Evolutionary conservation across 768 basidiomycete genomes (phyloP), one percentile per base, ranked within the genome.

Genomic region (Russula earlei): DNA sequence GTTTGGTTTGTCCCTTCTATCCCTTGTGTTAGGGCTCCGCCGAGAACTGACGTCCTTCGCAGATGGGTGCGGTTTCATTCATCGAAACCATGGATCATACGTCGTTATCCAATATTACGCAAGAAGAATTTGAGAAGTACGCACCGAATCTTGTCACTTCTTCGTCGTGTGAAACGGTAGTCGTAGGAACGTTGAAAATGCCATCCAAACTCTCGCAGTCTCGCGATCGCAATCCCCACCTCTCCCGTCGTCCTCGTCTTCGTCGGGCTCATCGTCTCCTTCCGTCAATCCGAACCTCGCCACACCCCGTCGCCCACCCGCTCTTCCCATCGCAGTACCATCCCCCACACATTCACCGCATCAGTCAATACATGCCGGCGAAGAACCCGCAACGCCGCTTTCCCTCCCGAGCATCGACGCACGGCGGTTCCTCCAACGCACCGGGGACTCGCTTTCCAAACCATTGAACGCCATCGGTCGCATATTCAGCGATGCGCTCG

Each of bases 61-160:
- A 97, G 92, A 94, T 87, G 81, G 96, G 92, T 4, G 92, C 96
- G 2, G 90, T 98, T 34, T 89, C 91, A 1, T 99, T 97, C 68
- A 93, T 99, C 59, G 96, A 99, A 71, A 90, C 92, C 0, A 93
- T 99, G 91, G 96, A 98, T 67, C 89, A 94, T 56, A 86, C 91
- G 0, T 88, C 89, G 8, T 72, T 99, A 41, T 95, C 92, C n/a
- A 85, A 89, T 63, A 97, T 98, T 59, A 82, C 88, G 0, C 88
- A 92, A 67, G 86, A 87, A 42, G 91, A 97, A 60, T 99, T 99
- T 56, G 96, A 98, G 67, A 75, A 70, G 85, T 86, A 65, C 40
- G 74, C 61, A 46, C 25, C 25, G 31, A 38, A 19, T 19, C 24
- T 45, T 33, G 42, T 37, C 22, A 29, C 42, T 24, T 4, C 27